Percentiles rank a stretch among this genome's conserved stretches.
Evolutionary conservation across 176 grass and related monocot genomes (phyloP).

Genomic region (Saccharum officinarum): DNA sequence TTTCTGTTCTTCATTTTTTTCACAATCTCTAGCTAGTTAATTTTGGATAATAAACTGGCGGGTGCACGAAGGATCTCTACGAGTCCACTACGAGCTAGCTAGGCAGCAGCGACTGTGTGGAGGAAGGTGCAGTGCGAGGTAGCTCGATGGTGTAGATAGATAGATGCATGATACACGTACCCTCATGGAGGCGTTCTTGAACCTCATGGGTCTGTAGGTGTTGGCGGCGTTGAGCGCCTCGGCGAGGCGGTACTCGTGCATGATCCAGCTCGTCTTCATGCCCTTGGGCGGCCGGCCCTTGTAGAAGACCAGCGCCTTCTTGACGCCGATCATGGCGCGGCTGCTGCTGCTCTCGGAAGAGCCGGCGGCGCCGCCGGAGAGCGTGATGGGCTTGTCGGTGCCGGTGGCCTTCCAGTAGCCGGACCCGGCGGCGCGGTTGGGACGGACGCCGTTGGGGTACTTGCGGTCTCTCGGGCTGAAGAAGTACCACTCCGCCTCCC

Average conservation of each 20-base stretch:
- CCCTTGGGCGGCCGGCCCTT: constrained; percentile 54
- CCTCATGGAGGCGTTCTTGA: constrained; percentile 52
- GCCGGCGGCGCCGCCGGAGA: background rate
- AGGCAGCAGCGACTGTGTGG: too few relatives aligned
- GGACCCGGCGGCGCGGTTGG: constrained; percentile 54
- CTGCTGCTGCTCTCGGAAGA: background rate
- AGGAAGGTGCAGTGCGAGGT: too few relatives aligned
- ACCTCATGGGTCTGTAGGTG: constrained; percentile 11
- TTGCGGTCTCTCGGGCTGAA: constrained; percentile 61
- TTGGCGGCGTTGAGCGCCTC: constrained; percentile 19
- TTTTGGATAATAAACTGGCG: background rate
- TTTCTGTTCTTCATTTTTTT: background rate
- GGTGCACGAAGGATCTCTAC: too few relatives aligned
- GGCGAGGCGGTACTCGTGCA: constrained; percentile 97
- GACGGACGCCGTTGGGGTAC: constrained; percentile 55
- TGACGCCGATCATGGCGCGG: constrained; percentile 40
- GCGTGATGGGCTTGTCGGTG: constrained; percentile 45
- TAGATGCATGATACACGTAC: background rate
- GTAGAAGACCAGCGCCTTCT: constrained; percentile 65
- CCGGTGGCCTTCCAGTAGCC: constrained; percentile 41
- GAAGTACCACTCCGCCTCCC: constrained; percentile 57
- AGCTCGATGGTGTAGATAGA: too few relatives aligned
- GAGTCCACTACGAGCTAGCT: too few relatives aligned
- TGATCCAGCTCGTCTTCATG: constrained; percentile 93
- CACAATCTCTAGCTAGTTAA: too few relatives aligned